Conservation (phyloP, 2,329 filamentous ascomycete species). For the Microdochium trichocladiopsis region DNA sequence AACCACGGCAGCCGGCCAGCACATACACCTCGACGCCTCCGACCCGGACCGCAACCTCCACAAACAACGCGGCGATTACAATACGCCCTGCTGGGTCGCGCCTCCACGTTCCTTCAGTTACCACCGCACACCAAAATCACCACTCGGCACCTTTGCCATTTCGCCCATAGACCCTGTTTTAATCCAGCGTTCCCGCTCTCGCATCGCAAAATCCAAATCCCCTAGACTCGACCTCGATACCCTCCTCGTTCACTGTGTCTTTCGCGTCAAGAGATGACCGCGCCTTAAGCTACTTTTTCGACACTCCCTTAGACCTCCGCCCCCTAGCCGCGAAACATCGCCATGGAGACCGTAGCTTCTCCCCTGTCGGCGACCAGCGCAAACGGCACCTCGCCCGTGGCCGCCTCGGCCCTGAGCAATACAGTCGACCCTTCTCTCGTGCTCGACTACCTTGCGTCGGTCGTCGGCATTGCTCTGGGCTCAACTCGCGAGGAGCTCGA, state of each 20-base stretch:
- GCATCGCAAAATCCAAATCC: background rate
- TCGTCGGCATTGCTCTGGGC: constrained; percentile 68
- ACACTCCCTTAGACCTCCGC: background rate
- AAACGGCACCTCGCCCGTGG: constrained; percentile 37
- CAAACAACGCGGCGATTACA: background rate
- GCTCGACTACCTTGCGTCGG: constrained; percentile 63
- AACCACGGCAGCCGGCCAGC: background rate
- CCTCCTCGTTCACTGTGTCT: background rate
- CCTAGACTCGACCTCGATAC: background rate
- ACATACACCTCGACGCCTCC: background rate
- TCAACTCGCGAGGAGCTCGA: constrained; percentile 74
- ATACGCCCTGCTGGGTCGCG: background rate
- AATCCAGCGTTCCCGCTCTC: background rate
- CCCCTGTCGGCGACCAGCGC: constrained; percentile 31
- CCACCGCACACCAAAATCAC: background rate
- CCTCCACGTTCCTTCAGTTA: background rate
- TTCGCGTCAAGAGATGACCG: background rate
- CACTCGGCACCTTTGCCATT: background rate
- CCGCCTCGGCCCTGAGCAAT: constrained; percentile 30
- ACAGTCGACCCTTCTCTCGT: constrained; percentile 61
- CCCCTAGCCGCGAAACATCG: constrained; percentile 12
- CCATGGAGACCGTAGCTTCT: constrained; percentile 46
- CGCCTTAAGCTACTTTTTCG: background rate
- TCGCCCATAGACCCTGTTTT: background rate
- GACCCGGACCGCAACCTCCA: background rate